Base-by-base conservation (phyloP, 495 filamentous ascomycete species). In the Xylaria castorea region DNA sequence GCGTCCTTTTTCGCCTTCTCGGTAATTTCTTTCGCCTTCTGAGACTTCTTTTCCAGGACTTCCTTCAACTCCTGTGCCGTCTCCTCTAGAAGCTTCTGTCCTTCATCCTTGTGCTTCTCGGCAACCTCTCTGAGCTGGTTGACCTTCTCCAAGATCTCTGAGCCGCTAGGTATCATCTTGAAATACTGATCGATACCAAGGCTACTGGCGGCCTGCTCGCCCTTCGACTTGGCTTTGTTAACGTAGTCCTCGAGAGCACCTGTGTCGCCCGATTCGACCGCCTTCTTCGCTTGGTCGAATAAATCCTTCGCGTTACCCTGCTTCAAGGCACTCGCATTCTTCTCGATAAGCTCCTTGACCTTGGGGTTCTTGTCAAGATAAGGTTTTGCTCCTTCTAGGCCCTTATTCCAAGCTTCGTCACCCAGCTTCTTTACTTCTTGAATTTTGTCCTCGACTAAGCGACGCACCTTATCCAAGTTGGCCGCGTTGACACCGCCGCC, bases 301-400 rank as follows among this genome's bases (percentile, higher is more conserved):
- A 91, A 71, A 69, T 87, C 88, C 18, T 80, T 71, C 42, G 86
- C 82, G 71, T 91, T 89, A 30, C 89, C 88, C 71, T 85, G 75
- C 82, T 91, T 92, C 73, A 93, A 76, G 0, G 82, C 50, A 40
- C 89, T 87, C 20, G 80, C 83, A 76, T 93, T 92, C 61, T 89
- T 78, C 78, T 89, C 88, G 9, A 92, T 75, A 46, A 92, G 70
- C 77, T 91, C 75, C 83, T 91, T 92, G 71, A 91, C 80, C 80
- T 89, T 77, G 7, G 91, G 91, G 73, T 83, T 90, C 84, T 92
- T 91, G 64, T 92, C 90, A 2, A 92, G 84, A 36, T 86, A 87
- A 3, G 88, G 87, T 77, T 89, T 85, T 11, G 86, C 86, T 75
- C 91, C 83, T 74, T 92, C 86, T 66, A 89, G 74, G 0, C 87